A percentile compares a stretch with the other conserved stretches of the same genome.
These are phyloP conservation scores for Miscanthus lutarioriparius DNA, from an alignment of 176 grass and related monocot species.

Conservation along the genomic window DNA sequence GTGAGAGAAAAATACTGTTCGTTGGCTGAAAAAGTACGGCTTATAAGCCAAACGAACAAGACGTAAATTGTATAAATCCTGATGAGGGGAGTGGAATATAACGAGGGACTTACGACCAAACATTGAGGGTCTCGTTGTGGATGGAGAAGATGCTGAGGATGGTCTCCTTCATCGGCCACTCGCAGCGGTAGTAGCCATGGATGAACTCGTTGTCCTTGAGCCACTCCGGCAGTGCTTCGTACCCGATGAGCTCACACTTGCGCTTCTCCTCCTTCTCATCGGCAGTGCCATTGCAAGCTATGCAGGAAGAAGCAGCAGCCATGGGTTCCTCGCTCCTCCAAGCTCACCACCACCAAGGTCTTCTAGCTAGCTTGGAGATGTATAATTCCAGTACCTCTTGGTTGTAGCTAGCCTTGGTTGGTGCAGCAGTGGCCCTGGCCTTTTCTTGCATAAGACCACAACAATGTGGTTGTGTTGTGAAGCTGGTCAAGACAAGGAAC, in stretches of 20 bases:
- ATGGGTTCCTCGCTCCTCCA: slow-evolving; percentile 38
- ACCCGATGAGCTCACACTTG: slow-evolving; percentile 55
- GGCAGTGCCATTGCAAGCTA: neutral
- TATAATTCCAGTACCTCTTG: neutral
- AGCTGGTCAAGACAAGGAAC: slow-evolving; percentile 31
- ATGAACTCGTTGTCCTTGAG: slow-evolving; percentile 93
- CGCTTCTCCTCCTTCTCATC: neutral
- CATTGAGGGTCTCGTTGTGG: slow-evolving; percentile 91
- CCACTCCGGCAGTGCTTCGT: slow-evolving; percentile 60
- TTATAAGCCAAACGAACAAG: too few relatives aligned
- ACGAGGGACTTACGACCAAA: slow-evolving; percentile 65
- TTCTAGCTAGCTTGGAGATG: neutral
- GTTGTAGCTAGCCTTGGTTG: neutral
- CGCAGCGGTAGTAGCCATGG: slow-evolving; percentile 62
- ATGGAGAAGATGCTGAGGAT: slow-evolving; percentile 82
- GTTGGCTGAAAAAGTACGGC: too few relatives aligned
- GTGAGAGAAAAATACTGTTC: too few relatives aligned
- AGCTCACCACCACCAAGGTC: slow-evolving; percentile 19
- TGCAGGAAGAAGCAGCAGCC: slow-evolving; percentile 36
- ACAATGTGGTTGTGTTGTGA: slow-evolving; percentile 9
- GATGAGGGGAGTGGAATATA: neutral
- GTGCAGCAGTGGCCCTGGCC: neutral
- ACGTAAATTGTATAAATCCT: neutral
- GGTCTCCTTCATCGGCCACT: slow-evolving; percentile 85
- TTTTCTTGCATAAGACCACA: slow-evolving; percentile 18